phyloP scores from a whole-genome alignment of 768 basidiomycete species.

The Gautieria morchelliformis region DNA sequence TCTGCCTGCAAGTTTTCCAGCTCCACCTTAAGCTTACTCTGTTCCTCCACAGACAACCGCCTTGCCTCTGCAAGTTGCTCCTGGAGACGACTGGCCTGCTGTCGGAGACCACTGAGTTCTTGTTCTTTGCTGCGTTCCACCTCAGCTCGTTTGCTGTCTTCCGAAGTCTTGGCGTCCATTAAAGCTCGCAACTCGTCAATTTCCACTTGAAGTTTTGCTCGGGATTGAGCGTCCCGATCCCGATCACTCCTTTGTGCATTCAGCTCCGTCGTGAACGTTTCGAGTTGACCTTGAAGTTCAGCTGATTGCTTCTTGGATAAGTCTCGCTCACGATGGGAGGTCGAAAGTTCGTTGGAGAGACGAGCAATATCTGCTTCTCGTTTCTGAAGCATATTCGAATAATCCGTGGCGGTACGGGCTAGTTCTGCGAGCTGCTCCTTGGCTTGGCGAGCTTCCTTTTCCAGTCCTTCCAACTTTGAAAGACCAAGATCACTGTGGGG shows the following conservation, averaged over 20 bases:
- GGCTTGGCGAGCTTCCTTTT: conserved; percentile 57
- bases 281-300: conserved; percentile 62
- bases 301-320: conserved; percentile 47
- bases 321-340: conserved; percentile 44
- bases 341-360: conserved; percentile 43
- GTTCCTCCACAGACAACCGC: conserved; percentile 47
- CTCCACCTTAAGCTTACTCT: conserved; percentile 70
- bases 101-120: conserved; percentile 67
- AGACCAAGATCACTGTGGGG: conserved; percentile 51
- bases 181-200: conserved; percentile 78
- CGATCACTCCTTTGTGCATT: conserved; percentile 48
- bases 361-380: conserved; percentile 64
- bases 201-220: conserved; percentile 65
- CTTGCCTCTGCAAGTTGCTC: conserved; percentile 60
- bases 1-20: conserved; percentile 56
- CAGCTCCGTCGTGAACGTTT: conserved; percentile 54
- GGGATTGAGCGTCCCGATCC: conserved; percentile 34
- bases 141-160: conserved; percentile 75
- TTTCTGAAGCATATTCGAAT: conserved; percentile 62
- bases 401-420: conserved; percentile 66
- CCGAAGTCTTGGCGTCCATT: conserved; percentile 76
- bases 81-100: conserved; percentile 50
- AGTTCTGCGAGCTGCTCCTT: conserved; percentile 74
- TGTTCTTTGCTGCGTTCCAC: conserved; percentile 82
- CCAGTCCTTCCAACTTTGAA: conserved; percentile 48